Percentiles rank a stretch among this genome's conserved stretches.
phyloP scores from a whole-genome alignment of 306 rosid species.

The apple (Malus domestica) region ASM211411v1 NC_041795.1:14443501-14444000 shows the following conservation, averaged over 20 bases:
- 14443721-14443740: accelerated
- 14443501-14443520: neutral
- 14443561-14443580: neutral
- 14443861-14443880: neutral
- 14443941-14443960: neutral
- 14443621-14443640: neutral
- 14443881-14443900: neutral
- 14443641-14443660: neutral
- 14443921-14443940: too few species aligned
- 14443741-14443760: too few species aligned
- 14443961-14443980: neutral
- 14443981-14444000: too few species aligned
- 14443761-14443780: too few species aligned
- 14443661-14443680: neutral
- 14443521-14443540: neutral
- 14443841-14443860: neutral
- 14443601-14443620: neutral
- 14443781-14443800: too few species aligned
- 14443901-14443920: neutral
- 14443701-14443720: too few species aligned
- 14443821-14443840: neutral
- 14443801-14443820: too few species aligned
- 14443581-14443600: too few species aligned
- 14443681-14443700: neutral
- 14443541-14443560: too few species aligned